These are phyloP conservation scores for Talaromyces sp. DNA, from an alignment of 2,329 filamentous ascomycete species.

Conservation along the genomic window DNA sequence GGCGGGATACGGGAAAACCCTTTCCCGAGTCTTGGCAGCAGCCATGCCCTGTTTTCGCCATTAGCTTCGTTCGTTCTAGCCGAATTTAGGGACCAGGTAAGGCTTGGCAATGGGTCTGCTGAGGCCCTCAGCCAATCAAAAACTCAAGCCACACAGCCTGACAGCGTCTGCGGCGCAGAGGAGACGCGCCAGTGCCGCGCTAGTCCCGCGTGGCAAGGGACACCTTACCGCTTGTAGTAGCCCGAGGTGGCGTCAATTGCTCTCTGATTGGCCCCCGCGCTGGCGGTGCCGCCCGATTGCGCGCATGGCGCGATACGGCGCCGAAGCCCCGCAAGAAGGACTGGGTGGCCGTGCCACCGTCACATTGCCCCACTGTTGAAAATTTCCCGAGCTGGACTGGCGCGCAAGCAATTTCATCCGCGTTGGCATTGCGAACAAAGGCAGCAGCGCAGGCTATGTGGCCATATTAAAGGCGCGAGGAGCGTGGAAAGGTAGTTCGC, in stretches of 20 bases:
- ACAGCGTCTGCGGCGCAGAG: neutral
- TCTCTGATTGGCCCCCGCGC: neutral
- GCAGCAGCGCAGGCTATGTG: neutral
- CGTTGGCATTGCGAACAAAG: neutral
- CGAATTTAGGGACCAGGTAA: neutral
- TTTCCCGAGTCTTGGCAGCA: neutral
- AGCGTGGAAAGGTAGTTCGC: too few species aligned
- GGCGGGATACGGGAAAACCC: neutral
- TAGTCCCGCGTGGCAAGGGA: neutral
- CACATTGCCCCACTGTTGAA: neutral
- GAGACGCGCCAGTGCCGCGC: neutral
- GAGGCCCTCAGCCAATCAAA: neutral
- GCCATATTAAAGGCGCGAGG: too few species aligned
- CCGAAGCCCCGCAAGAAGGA: neutral
- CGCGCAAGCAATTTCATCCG: neutral
- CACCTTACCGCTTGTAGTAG: neutral
- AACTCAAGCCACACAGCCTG: neutral
- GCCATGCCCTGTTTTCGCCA: neutral
- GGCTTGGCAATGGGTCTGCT: neutral
- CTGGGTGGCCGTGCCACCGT: neutral
- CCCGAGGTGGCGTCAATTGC: neutral
- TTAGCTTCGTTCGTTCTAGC: neutral
- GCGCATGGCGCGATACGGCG: neutral
- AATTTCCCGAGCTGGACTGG: neutral
- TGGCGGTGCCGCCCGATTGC: neutral